Percentiles rank a stretch among this genome's conserved stretches.
Conservation (phyloP, 192 early-diverging fungal genomes). For the Dispira parvispora region DNA sequence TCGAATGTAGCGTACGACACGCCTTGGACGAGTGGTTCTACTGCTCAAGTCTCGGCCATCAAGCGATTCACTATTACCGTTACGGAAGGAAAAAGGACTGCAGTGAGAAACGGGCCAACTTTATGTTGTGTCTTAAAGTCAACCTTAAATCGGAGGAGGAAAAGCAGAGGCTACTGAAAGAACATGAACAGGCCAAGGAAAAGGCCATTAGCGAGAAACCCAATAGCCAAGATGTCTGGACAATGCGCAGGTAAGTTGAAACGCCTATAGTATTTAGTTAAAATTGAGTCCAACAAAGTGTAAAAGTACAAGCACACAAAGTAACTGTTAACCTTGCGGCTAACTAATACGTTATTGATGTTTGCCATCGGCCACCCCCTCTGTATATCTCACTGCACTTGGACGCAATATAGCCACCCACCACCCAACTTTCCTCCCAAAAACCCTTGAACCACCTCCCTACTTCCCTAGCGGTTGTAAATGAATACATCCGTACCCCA, state of each 20-base stretch:
- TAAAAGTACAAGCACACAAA: too few relatives aligned
- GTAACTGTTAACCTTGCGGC: too few relatives aligned
- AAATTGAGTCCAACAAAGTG: too few relatives aligned
- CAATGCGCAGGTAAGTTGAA: neutral
- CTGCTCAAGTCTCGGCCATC: slow-evolving; percentile 1
- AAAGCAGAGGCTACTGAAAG: neutral
- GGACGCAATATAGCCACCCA: neutral
- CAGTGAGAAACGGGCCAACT: neutral
- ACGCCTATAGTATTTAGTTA: too few relatives aligned
- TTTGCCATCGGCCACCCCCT: too few relatives aligned
- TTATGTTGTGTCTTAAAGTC: slow-evolving; percentile 10
- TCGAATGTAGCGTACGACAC: slow-evolving; percentile 5
- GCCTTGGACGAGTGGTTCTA: slow-evolving; percentile 10
- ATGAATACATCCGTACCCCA: too few relatives aligned
- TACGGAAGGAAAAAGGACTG: slow-evolving; percentile 8
- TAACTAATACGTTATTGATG: too few relatives aligned
- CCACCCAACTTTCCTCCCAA: neutral
- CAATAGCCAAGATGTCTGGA: slow-evolving; percentile 1
- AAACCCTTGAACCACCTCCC: neutral
- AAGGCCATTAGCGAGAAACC: neutral
- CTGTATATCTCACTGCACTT: too few relatives aligned
- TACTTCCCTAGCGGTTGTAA: slow-evolving; percentile 7
- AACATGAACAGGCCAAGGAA: slow-evolving; percentile 6
- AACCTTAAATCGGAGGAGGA: slow-evolving; percentile 5
- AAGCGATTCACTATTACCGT: slow-evolving; percentile 8